Evolutionary conservation across 768 basidiomycete genomes (phyloP).

Genomic region (Boletellus ananas): DNA sequence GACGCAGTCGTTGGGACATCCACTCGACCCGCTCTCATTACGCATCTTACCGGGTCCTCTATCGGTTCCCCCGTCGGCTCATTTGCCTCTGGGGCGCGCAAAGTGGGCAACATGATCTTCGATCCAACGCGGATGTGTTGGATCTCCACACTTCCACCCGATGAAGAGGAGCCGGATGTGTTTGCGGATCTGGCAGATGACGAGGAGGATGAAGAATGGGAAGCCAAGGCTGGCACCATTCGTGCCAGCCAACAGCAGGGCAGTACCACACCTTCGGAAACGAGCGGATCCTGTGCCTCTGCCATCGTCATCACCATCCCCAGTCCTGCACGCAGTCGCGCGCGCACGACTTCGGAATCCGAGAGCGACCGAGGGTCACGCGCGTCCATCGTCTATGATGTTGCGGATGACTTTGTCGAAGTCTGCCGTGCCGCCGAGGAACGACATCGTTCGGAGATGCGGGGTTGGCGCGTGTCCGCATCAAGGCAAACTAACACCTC

Average conservation of each 20-base stretch:
- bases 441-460: conserved; percentile 80
- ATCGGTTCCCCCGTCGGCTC: conserved; percentile 75
- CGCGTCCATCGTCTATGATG: conserved; percentile 72
- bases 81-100: conserved; percentile 72
- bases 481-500: conserved; percentile 21
- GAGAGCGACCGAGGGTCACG: conserved; percentile 73
- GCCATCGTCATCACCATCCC: conserved; percentile 39
- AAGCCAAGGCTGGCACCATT: conserved; percentile 75
- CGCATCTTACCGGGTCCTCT: conserved; percentile 87
- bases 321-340: conserved; percentile 60
- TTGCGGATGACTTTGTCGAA: conserved; percentile 70
- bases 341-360: conserved; percentile 68
- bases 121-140: conserved; percentile 94
- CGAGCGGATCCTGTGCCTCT: conserved; percentile 23
- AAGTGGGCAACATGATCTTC: conserved; percentile 98
- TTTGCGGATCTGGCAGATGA: conserved; percentile 92
- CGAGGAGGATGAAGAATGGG: conserved; percentile 72
- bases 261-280: conserved; percentile 25
- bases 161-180: conserved; percentile 94
- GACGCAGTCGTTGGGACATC: conserved; percentile 77
- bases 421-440: conserved; percentile 75
- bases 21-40: conserved; percentile 91
- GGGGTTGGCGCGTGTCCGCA: conserved; percentile 56
- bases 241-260: conserved; percentile 53
- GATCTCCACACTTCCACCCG: conserved; percentile 80